Conservation (phyloP, 1,139 yeast genomes). For the Blastobotrys serpentis region DNA sequence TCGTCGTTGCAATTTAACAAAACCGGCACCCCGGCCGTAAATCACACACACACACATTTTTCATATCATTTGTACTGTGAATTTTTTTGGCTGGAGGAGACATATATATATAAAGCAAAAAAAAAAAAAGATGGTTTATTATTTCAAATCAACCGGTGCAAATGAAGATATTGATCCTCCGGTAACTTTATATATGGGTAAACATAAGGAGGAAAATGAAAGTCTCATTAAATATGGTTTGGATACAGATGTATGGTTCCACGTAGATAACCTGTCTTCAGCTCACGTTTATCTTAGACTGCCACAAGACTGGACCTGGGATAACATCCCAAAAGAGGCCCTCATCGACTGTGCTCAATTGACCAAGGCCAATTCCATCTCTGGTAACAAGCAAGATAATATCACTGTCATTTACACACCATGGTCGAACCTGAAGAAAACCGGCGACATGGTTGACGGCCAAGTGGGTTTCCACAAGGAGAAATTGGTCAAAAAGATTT, state of each 20-base stretch:
- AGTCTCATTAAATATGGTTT: constrained; percentile 67
- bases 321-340: constrained; percentile 52
- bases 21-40: no score
- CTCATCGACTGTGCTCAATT: constrained; percentile 67
- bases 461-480: constrained; percentile 72
- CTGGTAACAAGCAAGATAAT: constrained; percentile 71
- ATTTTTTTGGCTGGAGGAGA: no score
- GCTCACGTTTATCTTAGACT: constrained; percentile 78
- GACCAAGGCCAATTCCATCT: constrained; percentile 77
- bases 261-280: constrained; percentile 74
- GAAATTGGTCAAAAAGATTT: constrained; percentile 54
- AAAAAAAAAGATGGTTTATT: constrained; percentile 52
- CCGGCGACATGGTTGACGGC: constrained; percentile 78
- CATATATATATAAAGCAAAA: background rate
- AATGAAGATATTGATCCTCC: constrained; percentile 37
- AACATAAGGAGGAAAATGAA: constrained; percentile 75
- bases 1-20: no score
- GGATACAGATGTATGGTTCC: constrained; percentile 78
- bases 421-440: constrained; percentile 67
- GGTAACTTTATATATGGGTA: constrained; percentile 63
- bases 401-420: constrained; percentile 74
- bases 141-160: constrained; percentile 49
- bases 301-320: constrained; percentile 44
- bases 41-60: background rate
- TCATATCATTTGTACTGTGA: background rate